A percentile compares a stretch with the other conserved stretches of the same genome.
phyloP scores from a whole-genome alignment of 805 yeast species.

The Hanseniaspora lachancei region DNA sequence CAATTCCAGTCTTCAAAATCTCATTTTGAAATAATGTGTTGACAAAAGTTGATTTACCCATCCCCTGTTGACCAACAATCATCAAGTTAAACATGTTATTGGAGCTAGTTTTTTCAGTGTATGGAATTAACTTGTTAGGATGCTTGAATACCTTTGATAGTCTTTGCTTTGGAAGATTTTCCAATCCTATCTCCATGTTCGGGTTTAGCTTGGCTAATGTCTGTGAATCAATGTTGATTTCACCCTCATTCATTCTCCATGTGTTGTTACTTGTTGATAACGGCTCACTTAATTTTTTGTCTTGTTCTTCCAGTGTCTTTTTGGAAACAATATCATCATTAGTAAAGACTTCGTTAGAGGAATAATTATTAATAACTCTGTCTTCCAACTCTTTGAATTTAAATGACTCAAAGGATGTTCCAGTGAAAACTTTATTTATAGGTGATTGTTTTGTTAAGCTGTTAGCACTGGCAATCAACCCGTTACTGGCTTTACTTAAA shows the following conservation, averaged over 20 bases:
- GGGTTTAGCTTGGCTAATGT: not conserved
- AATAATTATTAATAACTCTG: not conserved
- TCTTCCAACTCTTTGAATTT: not conserved
- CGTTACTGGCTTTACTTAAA: not conserved
- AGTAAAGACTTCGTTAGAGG: not conserved
- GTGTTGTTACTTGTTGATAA: not conserved
- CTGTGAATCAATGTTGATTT: not conserved
- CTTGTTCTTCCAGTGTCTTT: not conserved
- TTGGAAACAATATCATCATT: not conserved
- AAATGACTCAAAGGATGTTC: not conserved
- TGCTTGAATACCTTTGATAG: slow-evolving; percentile 13
- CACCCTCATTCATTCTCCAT: not conserved
- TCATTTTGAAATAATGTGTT: slow-evolving; percentile 60
- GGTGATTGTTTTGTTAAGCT: not conserved
- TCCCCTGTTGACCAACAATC: slow-evolving; percentile 78
- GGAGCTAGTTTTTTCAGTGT: slow-evolving; percentile 1
- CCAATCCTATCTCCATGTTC: slow-evolving; percentile 19
- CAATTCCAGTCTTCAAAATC: slow-evolving; percentile 27
- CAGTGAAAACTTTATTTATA: not conserved
- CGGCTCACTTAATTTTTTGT: not conserved
- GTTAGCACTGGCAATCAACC: not conserved
- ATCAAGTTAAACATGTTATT: slow-evolving; percentile 50
- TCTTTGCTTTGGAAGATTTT: slow-evolving; percentile 22
- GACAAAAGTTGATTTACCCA: slow-evolving; percentile 70
- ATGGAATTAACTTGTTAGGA: slow-evolving; percentile 15